These are phyloP conservation scores for Podaxis mareebaensis DNA, from an alignment of 768 basidiomycete species.

Conservation along the genomic window DNA sequence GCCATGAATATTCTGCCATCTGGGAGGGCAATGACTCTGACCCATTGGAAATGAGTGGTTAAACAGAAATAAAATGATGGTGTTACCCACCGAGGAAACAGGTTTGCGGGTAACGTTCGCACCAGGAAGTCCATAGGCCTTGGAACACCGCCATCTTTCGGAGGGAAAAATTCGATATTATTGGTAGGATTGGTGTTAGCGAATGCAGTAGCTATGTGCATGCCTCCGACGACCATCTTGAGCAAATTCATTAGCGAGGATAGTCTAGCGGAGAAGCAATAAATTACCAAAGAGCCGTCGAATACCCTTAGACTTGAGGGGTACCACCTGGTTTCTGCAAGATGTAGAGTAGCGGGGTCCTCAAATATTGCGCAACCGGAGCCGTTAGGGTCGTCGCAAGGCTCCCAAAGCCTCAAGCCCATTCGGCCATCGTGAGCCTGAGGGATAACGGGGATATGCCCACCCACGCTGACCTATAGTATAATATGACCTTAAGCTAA, in stretches of 20 bases:
- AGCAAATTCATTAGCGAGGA: not conserved
- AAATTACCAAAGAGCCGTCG: slow-evolving; percentile 35
- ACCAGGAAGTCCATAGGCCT: slow-evolving; percentile 28
- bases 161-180: slow-evolving; percentile 39
- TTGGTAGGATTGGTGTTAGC: slow-evolving; percentile 63
- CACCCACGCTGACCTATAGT: slow-evolving; percentile 31
- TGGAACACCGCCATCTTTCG: slow-evolving; percentile 38
- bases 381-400: slow-evolving; percentile 32
- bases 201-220: slow-evolving; percentile 44
- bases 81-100: slow-evolving; percentile 28
- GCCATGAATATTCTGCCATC: slow-evolving; percentile 42
- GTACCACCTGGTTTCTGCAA: slow-evolving; percentile 42
- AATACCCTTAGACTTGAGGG: slow-evolving; percentile 36
- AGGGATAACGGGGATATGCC: slow-evolving; percentile 28
- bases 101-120: slow-evolving; percentile 27
- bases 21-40: slow-evolving; percentile 35
- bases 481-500: not conserved
- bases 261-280: not conserved
- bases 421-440: slow-evolving; percentile 34
- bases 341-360: slow-evolving; percentile 31
- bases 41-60: not conserved
- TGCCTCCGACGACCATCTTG: slow-evolving; percentile 30
- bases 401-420: slow-evolving; percentile 38
- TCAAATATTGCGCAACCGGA: slow-evolving; percentile 36
- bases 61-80: not conserved